phyloP scores from a whole-genome alignment of 352 stramenopile genomes.

The Globisporangium perplexum region DNA sequence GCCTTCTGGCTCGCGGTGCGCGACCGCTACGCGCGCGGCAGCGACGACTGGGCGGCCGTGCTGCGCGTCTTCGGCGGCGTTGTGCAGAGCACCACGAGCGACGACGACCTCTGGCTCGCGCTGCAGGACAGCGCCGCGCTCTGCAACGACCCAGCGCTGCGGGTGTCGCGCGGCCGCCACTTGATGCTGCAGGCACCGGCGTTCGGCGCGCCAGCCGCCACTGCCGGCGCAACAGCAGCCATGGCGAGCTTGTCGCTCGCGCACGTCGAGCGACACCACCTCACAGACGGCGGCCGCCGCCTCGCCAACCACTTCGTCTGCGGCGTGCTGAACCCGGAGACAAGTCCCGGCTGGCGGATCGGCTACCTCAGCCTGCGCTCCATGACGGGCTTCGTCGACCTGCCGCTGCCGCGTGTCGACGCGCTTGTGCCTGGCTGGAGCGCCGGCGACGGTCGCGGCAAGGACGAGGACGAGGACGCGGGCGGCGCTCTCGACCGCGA shows the following conservation, averaged over 20 bases:
- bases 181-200: not conserved
- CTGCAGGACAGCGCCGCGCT: slow-evolving; percentile 68
- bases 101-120: slow-evolving; percentile 79
- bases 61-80: slow-evolving; percentile 68
- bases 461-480: too few species aligned
- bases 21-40: slow-evolving; percentile 50
- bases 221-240: slow-evolving; percentile 14
- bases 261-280: slow-evolving; percentile 43
- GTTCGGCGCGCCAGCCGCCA: slow-evolving; percentile 20
- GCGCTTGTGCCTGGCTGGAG: slow-evolving; percentile 51
- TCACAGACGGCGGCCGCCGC: slow-evolving; percentile 42
- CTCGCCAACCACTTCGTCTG: slow-evolving; percentile 69
- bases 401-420: slow-evolving; percentile 56
- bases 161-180: slow-evolving; percentile 24
- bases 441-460: not conserved
- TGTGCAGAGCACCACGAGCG: slow-evolving; percentile 49
- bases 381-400: slow-evolving; percentile 81
- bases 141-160: slow-evolving; percentile 62
- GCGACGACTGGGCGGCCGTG: slow-evolving; percentile 62
- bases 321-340: slow-evolving; percentile 66
- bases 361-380: slow-evolving; percentile 65
- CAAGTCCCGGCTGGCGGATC: slow-evolving; percentile 69
- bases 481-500: not conserved
- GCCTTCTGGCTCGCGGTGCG: slow-evolving; percentile 69
- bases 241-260: slow-evolving; percentile 33